A percentile compares a stretch with the other conserved stretches of the same genome.
Evolutionary conservation across 352 stramenopile genomes (phyloP).

Genomic region (Globisporangium cystogenes): DNA sequence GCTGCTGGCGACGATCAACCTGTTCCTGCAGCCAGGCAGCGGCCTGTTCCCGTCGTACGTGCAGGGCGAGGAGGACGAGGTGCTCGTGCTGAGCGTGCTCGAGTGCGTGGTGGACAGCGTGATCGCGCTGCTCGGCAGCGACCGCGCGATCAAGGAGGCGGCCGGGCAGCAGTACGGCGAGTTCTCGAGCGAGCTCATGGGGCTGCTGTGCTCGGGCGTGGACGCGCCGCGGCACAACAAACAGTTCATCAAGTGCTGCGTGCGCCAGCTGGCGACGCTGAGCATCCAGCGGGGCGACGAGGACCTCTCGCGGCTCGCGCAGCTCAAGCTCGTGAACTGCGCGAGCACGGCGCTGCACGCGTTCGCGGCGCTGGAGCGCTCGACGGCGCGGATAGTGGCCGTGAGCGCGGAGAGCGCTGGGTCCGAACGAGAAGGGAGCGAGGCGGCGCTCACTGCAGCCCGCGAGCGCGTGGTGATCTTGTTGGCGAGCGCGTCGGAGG

Average conservation of each 20-base stretch:
- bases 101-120: conserved; percentile 72
- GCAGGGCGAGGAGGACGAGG: conserved; percentile 71
- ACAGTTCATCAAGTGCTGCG: conserved; percentile 59
- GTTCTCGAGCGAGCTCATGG: conserved; percentile 52
- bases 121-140: conserved; percentile 41
- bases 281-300: conserved; percentile 55
- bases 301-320: conserved; percentile 36
- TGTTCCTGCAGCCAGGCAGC: conserved; percentile 48
- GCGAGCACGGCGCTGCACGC: conserved; percentile 41
- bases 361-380: conserved; percentile 39
- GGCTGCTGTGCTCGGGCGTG: conserved; percentile 54
- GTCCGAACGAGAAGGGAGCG: neutral
- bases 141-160: conserved; percentile 18
- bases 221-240: conserved; percentile 52
- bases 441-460: conserved; percentile 18
- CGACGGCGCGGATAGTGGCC: neutral
- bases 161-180: conserved; percentile 15
- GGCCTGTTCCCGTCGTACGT: conserved; percentile 52
- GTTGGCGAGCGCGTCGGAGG: conserved; percentile 47
- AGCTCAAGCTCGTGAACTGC: conserved; percentile 53
- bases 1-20: conserved; percentile 58
- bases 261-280: conserved; percentile 71
- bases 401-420: neutral
- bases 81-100: conserved; percentile 65
- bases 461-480: conserved; percentile 67